These are phyloP conservation scores for Sarocladium oryzae DNA, from an alignment of 2,329 filamentous ascomycete genomes.

Conservation along the genomic window DNA sequence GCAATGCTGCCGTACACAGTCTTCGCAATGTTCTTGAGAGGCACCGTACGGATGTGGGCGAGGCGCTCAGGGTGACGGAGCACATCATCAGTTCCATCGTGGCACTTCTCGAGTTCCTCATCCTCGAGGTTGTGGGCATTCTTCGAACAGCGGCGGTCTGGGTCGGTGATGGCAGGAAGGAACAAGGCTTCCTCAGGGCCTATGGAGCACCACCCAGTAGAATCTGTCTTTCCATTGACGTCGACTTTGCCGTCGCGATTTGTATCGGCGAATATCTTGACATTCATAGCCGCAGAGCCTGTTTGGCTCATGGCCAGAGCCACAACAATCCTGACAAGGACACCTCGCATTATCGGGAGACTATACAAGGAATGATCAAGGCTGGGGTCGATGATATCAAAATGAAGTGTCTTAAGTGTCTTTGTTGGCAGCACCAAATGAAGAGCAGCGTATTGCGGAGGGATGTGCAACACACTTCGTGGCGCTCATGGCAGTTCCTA, in stretches of 20 bases:
- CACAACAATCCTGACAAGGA: background rate
- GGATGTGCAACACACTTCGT: no score
- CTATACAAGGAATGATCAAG: no score
- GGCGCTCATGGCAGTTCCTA: no score
- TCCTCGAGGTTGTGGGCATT: slow-evolving; percentile 10
- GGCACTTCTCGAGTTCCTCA: slow-evolving; percentile 23
- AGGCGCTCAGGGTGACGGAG: slow-evolving; percentile 23
- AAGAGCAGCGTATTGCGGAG: no score
- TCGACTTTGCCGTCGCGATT: background rate
- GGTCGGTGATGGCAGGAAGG: slow-evolving; percentile 30
- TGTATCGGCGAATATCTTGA: background rate
- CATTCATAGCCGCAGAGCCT: background rate
- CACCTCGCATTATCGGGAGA: background rate
- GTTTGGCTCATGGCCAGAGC: background rate
- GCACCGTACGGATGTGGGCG: slow-evolving; percentile 26
- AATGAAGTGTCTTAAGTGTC: no score
- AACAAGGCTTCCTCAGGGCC: slow-evolving; percentile 24
- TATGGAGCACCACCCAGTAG: background rate
- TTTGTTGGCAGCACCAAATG: no score
- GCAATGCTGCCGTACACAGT: slow-evolving; percentile 13
- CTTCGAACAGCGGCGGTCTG: slow-evolving; percentile 22
- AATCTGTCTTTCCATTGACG: background rate
- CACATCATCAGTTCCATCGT: slow-evolving; percentile 29
- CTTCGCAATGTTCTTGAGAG: slow-evolving; percentile 17
- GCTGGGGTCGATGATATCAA: no score